Percentiles rank a stretch among this genome's conserved stretches.
phyloP scores from a whole-genome alignment of 202 grass and related monocot species.

The Carex arenaria region DNA sequence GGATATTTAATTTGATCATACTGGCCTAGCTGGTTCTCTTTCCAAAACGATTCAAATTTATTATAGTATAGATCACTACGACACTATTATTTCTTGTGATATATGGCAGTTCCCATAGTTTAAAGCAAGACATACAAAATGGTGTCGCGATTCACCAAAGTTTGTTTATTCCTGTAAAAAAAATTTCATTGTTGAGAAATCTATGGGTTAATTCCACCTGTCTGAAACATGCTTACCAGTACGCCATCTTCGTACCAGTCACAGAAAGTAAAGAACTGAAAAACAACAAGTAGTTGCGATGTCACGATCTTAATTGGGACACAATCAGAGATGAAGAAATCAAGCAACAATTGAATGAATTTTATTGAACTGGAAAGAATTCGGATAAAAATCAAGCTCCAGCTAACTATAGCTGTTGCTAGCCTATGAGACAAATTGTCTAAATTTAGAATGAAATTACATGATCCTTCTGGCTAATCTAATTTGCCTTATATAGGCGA shows the following conservation, averaged over 20 bases:
- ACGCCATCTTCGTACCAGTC: background rate
- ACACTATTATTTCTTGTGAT: slow-evolving; percentile 21
- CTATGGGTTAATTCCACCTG: background rate
- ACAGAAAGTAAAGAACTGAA: background rate
- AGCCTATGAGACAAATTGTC: too few relatives aligned
- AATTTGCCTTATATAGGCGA: too few relatives aligned
- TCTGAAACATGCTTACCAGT: background rate
- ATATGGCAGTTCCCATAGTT: slow-evolving; percentile 6
- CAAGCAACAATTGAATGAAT: too few relatives aligned
- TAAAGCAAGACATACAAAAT: background rate
- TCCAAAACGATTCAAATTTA: background rate
- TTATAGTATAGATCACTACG: background rate
- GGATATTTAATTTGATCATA: slow-evolving; percentile 8
- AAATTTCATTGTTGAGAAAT: background rate
- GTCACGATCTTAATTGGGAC: too few relatives aligned
- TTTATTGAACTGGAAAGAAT: too few relatives aligned
- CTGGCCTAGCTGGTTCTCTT: background rate
- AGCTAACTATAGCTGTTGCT: too few relatives aligned
- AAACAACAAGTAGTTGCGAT: background rate
- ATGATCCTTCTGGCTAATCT: too few relatives aligned
- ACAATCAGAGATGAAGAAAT: too few relatives aligned
- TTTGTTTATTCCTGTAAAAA: background rate
- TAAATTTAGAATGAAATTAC: too few relatives aligned
- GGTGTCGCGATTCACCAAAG: too few relatives aligned
- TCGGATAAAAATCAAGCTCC: too few relatives aligned